Evolutionary conservation across 2,329 filamentous ascomycete species (phyloP).

Genomic region (Epichloe sylvatica): DNA sequence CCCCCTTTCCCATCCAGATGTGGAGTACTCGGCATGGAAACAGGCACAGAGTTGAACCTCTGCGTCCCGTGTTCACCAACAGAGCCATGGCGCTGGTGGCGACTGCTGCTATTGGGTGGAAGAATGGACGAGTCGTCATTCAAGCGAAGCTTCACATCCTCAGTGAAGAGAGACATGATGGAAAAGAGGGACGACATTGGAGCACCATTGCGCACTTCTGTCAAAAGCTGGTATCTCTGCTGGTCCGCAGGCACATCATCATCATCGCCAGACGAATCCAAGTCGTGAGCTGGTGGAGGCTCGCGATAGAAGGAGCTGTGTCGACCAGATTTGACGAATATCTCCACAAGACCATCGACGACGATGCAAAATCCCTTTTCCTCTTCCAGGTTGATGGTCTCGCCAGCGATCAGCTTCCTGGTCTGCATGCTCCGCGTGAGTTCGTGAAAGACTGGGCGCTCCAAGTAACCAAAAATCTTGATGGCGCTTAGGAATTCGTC

Average conservation of each 20-base stretch:
- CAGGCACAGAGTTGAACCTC: slow-evolving; percentile 6
- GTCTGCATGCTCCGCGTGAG: slow-evolving; percentile 98
- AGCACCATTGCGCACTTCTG: slow-evolving; percentile 92
- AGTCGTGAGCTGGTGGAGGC: slow-evolving; percentile 17
- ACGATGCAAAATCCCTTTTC: slow-evolving; percentile 97
- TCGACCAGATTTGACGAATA: slow-evolving; percentile 83
- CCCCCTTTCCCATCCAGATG: slow-evolving; percentile 18
- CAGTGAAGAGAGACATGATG: slow-evolving; percentile 91
- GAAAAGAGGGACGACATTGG: slow-evolving; percentile 98
- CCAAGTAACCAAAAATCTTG: slow-evolving; percentile 95
- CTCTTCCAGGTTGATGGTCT: slow-evolving; percentile 88
- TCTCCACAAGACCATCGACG: slow-evolving; percentile 90
- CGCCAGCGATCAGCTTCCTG: slow-evolving; percentile 84
- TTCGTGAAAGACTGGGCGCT: slow-evolving; percentile 94
- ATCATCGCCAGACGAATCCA: slow-evolving; percentile 35
- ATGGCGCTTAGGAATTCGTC: slow-evolving; percentile 98
- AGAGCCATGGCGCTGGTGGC: slow-evolving; percentile 16
- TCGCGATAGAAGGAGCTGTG: slow-evolving; percentile 2
- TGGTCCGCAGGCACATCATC: slow-evolving; percentile 54
- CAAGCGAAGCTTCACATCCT: slow-evolving; percentile 70
- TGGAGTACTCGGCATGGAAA: slow-evolving; percentile 26
- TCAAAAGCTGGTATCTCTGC: slow-evolving; percentile 86
- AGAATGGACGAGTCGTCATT: slow-evolving; percentile 41
- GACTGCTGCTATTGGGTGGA: slow-evolving; percentile 11
- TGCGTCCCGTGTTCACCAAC: slow-evolving; percentile 9